Conservation (phyloP, 176 grass and related monocot species). For the Oryza coarctata region DNA sequence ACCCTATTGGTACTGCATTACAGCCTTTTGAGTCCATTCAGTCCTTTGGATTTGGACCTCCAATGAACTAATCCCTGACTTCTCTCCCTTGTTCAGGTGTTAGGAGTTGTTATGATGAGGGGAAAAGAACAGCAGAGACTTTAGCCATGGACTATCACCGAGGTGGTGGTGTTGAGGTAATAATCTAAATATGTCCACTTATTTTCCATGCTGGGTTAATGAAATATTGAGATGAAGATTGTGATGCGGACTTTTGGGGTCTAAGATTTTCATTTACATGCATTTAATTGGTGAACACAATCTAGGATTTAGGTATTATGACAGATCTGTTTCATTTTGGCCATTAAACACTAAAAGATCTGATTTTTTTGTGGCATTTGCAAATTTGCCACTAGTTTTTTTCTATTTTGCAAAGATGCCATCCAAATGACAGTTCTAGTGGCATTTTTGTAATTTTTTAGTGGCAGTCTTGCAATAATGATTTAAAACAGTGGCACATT, state of each 20-base stretch:
- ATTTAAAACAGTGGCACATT: too few relatives aligned
- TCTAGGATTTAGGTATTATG: neutral
- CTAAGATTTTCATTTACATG: neutral
- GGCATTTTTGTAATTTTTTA: too few relatives aligned
- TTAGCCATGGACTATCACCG: slow-evolving; percentile 87
- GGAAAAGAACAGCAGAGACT: slow-evolving; percentile 81
- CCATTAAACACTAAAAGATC: neutral
- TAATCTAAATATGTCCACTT: neutral
- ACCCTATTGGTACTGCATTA: slow-evolving; percentile 71
- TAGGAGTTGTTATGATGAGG: slow-evolving; percentile 88
- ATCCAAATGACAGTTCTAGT: too few relatives aligned
- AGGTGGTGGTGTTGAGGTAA: slow-evolving; percentile 71
- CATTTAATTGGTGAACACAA: neutral
- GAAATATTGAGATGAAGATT: neutral
- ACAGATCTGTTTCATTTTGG: neutral
- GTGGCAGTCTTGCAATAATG: too few relatives aligned
- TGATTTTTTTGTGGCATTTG: too few relatives aligned
- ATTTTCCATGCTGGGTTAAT: neutral
- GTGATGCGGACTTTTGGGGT: neutral
- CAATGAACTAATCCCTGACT: neutral
- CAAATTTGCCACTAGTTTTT: too few relatives aligned
- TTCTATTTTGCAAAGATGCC: too few relatives aligned
- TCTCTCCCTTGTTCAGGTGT: slow-evolving; percentile 45
- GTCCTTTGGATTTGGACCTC: neutral
- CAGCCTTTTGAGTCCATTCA: slow-evolving; percentile 1